Evolutionary conservation across 2,329 filamentous ascomycete species (phyloP), one percentile per base, ranked within the genome.

Genomic region (Talaromyces sp.): DNA sequence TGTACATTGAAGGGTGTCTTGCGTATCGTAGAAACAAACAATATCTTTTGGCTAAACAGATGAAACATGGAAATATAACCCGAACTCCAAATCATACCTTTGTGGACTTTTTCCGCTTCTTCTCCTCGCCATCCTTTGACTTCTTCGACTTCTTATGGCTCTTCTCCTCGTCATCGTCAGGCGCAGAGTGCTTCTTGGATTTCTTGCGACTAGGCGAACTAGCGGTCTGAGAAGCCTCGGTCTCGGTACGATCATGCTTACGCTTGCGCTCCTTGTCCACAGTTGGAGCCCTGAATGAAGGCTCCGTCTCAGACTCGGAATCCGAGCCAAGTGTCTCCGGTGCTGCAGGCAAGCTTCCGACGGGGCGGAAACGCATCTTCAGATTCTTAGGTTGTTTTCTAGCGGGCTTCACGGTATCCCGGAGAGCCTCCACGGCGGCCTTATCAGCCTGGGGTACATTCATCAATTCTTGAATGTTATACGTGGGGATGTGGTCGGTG

Each of bases 301-400:
- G 57, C 46, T 64, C 72, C 8, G 54, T 63, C 40, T 74, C 73
- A 2, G 70, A 74, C 55, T 74, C 71, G 2, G 70, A 72, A 49
- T 66, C 68, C n/a, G 61, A 67, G 11, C 70, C 73, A 35, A 73
- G 53, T 4, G 67, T 72, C 56, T 73, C 70, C 1, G 71, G 65
- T 0, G 64, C 58, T 2, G 57, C 62, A 14, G 61, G 55, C 6
- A 62, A 60, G 44, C 71, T 74, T 22, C 76, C 76, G 33, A 75
- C 70, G 17, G 76, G 75, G 8, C 67, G 68, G 55, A 77, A 77
- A 27, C 75, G 75, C 74, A 77, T 76, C 57, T 71, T 75, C 54
- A 78, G 49, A 48, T 75, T 57, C 52, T 72, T 72, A 13, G 75
- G 75, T 49, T 78, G 75, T 47, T 72, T 65, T 32, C 70, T 67